Conservation (phyloP, 2,329 filamentous ascomycete genomes). For the Ustilaginoidea virens region DNA sequence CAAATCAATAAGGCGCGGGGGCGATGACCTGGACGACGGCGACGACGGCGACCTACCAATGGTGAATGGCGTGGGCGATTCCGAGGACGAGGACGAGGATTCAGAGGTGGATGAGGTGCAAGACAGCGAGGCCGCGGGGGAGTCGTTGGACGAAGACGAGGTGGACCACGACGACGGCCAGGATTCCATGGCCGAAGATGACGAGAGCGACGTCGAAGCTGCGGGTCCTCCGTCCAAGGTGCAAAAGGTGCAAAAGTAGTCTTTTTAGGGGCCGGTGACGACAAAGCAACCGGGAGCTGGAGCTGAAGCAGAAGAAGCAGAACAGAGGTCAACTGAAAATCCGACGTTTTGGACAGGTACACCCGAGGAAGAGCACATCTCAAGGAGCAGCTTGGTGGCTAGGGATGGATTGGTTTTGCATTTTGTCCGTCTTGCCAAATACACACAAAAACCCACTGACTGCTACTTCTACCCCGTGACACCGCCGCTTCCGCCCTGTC, state of each 20-base stretch:
- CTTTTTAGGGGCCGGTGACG: constrained; percentile 14
- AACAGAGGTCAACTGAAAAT: too few relatives aligned
- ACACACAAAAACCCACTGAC: too few relatives aligned
- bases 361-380: too few relatives aligned
- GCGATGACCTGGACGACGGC: constrained; percentile 39
- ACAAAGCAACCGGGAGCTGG: background rate
- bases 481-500: too few relatives aligned
- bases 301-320: too few relatives aligned
- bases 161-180: constrained; percentile 42
- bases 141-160: constrained; percentile 41
- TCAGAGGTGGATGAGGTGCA: constrained; percentile 25
- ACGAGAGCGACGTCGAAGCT: constrained; percentile 33
- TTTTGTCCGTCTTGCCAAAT: too few relatives aligned
- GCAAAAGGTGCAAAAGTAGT: constrained; percentile 21
- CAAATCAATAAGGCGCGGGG: constrained; percentile 19
- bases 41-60: constrained; percentile 43
- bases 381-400: too few relatives aligned
- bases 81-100: constrained; percentile 41
- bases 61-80: constrained; percentile 41
- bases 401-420: too few relatives aligned
- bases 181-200: constrained; percentile 39
- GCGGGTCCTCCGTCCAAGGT: constrained; percentile 31
- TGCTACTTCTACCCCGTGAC: too few relatives aligned
- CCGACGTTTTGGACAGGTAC: too few relatives aligned
- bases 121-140: constrained; percentile 30